These are phyloP conservation scores for Amanita rimosa DNA, from an alignment of 768 basidiomycete species.

Conservation along the genomic window DNA sequence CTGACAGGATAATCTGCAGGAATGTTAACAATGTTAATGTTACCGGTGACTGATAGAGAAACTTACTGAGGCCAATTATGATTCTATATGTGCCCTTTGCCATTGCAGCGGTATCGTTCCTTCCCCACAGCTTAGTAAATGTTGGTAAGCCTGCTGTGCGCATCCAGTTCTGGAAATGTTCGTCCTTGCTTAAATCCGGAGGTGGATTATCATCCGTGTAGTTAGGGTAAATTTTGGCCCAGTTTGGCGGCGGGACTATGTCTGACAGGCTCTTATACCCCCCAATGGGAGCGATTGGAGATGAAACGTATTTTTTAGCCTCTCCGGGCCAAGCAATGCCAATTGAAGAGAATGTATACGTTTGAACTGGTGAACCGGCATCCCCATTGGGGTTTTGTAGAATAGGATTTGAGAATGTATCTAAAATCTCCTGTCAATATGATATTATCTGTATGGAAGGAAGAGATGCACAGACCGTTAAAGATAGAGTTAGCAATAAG, in stretches of 20 bases:
- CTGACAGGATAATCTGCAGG: slow-evolving; percentile 81
- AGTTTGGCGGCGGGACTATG: slow-evolving; percentile 91
- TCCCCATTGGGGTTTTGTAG: slow-evolving; percentile 43
- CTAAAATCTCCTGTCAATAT: slow-evolving; percentile 25
- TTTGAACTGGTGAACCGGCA: slow-evolving; percentile 25
- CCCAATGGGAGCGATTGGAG: slow-evolving; percentile 27
- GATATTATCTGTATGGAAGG: not conserved
- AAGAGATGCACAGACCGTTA: slow-evolving; percentile 52
- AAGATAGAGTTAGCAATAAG: slow-evolving; percentile 95
- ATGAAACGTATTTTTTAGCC: slow-evolving; percentile 73
- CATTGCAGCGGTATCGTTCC: slow-evolving; percentile 76
- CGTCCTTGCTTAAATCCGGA: slow-evolving; percentile 65
- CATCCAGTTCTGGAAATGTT: slow-evolving; percentile 99
- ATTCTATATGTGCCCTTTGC: slow-evolving; percentile 66
- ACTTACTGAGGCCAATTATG: slow-evolving; percentile 72
- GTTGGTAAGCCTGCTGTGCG: slow-evolving; percentile 94
- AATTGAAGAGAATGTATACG: slow-evolving; percentile 63
- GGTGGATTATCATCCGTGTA: slow-evolving; percentile 56
- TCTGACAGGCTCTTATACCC: slow-evolving; percentile 48
- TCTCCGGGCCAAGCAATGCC: slow-evolving; percentile 98
- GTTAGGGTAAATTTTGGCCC: slow-evolving; percentile 62
- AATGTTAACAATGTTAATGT: slow-evolving; percentile 9
- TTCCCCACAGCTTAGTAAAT: slow-evolving; percentile 89
- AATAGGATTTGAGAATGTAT: slow-evolving; percentile 63
- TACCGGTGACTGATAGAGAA: slow-evolving; percentile 3